Evolutionary conservation across 2,329 filamentous ascomycete species (phyloP).

Genomic region (Colletotrichum phormii): DNA sequence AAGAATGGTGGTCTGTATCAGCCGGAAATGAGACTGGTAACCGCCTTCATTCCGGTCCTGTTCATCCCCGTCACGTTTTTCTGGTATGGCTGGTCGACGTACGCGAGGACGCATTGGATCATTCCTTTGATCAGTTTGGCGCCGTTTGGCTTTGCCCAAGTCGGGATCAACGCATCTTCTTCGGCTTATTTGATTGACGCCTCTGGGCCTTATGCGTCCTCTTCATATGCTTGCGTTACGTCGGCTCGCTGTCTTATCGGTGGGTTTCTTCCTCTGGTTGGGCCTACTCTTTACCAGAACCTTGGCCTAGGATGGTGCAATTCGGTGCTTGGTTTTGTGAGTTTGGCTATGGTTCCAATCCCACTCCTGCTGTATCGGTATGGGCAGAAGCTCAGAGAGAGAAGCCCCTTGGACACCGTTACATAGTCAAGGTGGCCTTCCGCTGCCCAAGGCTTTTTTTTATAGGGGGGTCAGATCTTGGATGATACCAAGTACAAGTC

Average conservation of each 20-base stretch:
- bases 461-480: too few relatives aligned
- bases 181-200: neutral
- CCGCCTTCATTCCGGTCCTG: neutral
- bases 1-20: neutral
- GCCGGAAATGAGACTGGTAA: neutral
- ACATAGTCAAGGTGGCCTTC: neutral
- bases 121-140: neutral
- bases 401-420: neutral
- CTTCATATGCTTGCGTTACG: neutral
- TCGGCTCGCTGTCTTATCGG: neutral
- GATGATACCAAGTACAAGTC: fast-evolving
- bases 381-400: neutral
- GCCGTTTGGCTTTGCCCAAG: neutral
- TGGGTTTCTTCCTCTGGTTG: neutral
- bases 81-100: neutral
- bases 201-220: neutral
- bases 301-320: neutral
- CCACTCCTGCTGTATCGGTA: neutral
- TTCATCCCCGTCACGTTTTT: neutral
- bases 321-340: neutral
- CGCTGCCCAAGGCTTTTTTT: too few relatives aligned
- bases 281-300: neutral
- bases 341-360: neutral
- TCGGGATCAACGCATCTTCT: neutral
- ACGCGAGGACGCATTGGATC: neutral